phyloP scores from a whole-genome alignment of 2,329 filamentous ascomycete species.

The Pseudofabraea citricarpa region DNA sequence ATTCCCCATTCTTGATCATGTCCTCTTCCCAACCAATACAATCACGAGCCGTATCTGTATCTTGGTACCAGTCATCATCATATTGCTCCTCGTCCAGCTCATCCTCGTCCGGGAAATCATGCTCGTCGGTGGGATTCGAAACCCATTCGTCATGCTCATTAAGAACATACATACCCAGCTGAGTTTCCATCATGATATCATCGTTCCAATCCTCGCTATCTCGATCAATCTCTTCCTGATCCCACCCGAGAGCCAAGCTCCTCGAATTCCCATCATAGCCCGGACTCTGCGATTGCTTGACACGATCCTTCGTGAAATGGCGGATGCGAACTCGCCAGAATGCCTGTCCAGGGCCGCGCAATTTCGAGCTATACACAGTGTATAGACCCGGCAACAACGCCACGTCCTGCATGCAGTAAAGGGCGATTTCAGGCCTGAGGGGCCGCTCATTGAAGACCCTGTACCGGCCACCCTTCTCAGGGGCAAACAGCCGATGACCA shows the following conservation, averaged over 20 bases:
- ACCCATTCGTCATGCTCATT: background rate
- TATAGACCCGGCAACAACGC: conserved; percentile 34
- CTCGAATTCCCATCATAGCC: background rate
- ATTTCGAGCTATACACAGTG: conserved; percentile 23
- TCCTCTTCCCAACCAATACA: background rate
- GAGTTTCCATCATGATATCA: conserved; percentile 2
- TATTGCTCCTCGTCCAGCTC: background rate
- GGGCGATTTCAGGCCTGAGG: conserved; percentile 30
- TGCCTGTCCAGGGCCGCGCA: conserved; percentile 2
- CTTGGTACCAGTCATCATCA: background rate
- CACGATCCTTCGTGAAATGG: conserved; percentile 9
- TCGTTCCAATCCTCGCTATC: conserved; percentile 10
- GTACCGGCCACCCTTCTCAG: conserved; percentile 37
- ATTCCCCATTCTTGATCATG: background rate
- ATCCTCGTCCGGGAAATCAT: background rate
- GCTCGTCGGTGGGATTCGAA: background rate
- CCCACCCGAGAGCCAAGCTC: conserved; percentile 5
- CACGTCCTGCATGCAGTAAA: conserved; percentile 45
- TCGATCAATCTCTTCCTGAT: conserved; percentile 10
- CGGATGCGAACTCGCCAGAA: conserved; percentile 9
- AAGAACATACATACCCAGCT: background rate
- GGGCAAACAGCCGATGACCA: conserved; percentile 34
- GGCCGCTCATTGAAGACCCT: conserved; percentile 44
- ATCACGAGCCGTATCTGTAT: background rate
- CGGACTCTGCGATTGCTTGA: conserved; percentile 14